phyloP scores from a whole-genome alignment of 2,329 filamentous ascomycete genomes.

The Ambrosiella xylebori region DNA sequence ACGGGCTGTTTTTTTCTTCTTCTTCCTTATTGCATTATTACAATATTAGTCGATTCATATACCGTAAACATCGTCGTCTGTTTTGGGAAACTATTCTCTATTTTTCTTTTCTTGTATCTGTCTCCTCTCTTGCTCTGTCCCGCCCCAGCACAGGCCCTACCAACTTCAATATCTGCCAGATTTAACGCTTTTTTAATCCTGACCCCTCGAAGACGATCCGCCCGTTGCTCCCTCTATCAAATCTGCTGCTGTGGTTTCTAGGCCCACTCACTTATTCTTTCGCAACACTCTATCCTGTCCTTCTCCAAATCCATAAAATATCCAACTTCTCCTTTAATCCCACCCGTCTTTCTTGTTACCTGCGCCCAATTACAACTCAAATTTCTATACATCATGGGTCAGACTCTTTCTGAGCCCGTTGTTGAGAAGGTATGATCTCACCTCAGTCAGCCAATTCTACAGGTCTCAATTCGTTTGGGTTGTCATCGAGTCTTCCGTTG shows the following conservation, averaged over 20 bases:
- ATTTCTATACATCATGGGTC: constrained; percentile 58
- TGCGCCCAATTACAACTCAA: constrained; percentile 2
- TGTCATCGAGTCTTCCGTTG: no score
- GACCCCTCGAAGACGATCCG: neutral
- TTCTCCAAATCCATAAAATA: constrained; percentile 7
- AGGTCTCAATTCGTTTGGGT: no score
- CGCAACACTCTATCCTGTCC: constrained; percentile 2
- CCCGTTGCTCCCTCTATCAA: neutral
- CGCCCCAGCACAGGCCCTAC: neutral
- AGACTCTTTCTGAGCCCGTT: constrained; percentile 97
- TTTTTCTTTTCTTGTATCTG: neutral
- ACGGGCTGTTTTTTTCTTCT: neutral
- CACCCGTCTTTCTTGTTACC: constrained; percentile 4
- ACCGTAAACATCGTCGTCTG: neutral
- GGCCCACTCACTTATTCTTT: constrained; percentile 7
- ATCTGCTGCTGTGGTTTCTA: neutral
- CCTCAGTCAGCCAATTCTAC: neutral
- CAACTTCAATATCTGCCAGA: neutral
- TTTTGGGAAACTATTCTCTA: neutral
- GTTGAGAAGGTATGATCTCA: constrained; percentile 75
- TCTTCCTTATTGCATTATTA: neutral
- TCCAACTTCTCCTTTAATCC: constrained; percentile 12
- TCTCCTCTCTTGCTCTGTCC: neutral
- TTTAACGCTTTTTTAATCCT: neutral
- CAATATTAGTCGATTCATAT: neutral